phyloP scores from a whole-genome alignment of 1,284 basidiomycete genomes.

The Papiliotrema terrestris region DNA sequence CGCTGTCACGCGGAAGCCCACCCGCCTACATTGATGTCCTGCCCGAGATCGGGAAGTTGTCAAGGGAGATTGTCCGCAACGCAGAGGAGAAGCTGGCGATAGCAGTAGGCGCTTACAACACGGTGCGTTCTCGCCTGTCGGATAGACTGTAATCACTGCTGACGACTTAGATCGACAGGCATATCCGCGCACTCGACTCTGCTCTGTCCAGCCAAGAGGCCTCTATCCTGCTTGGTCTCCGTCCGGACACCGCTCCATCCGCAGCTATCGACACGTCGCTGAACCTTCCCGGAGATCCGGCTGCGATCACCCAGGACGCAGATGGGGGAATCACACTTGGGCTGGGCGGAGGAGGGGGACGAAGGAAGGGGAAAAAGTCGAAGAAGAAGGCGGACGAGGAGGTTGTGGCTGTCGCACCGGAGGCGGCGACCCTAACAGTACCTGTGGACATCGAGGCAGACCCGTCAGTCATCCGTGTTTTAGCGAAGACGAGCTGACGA shows the following conservation, averaged over 20 bases:
- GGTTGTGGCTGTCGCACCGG: neutral
- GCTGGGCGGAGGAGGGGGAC: slow-evolving; percentile 20
- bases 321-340: slow-evolving; percentile 24
- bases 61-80: slow-evolving; percentile 44
- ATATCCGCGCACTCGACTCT: slow-evolving; percentile 53
- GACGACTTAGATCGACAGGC: slow-evolving; percentile 49
- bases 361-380: slow-evolving; percentile 6
- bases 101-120: slow-evolving; percentile 52
- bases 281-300: slow-evolving; percentile 7
- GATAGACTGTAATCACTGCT: neutral
- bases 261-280: slow-evolving; percentile 21
- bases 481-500: neutral
- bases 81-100: slow-evolving; percentile 54
- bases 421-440: neutral
- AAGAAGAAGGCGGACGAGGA: slow-evolving; percentile 8
- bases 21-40: slow-evolving; percentile 7
- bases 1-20: too few relatives aligned
- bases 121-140: slow-evolving; percentile 26
- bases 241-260: slow-evolving; percentile 34
- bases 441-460: slow-evolving; percentile 15
- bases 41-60: slow-evolving; percentile 39
- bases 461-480: slow-evolving; percentile 38
- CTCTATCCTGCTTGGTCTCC: slow-evolving; percentile 40
- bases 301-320: slow-evolving; percentile 13
- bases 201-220: slow-evolving; percentile 46